phyloP scores from a whole-genome alignment of 805 yeast species.

The Candida dajiaensis region DNA sequence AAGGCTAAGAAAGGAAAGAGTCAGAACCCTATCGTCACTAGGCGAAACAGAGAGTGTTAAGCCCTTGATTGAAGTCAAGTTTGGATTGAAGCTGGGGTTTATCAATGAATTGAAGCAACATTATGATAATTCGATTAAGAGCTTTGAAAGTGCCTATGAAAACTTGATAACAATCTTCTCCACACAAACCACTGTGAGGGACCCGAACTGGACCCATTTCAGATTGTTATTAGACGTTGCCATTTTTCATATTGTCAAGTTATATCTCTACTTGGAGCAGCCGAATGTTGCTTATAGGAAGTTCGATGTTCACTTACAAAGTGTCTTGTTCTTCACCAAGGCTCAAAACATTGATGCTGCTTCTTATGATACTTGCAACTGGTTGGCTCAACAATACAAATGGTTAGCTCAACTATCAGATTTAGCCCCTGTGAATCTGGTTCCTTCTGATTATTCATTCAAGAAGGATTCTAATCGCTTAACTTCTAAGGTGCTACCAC shows the following conservation, averaged over 20 bases:
- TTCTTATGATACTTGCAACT: constrained; percentile 31
- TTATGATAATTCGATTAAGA: constrained; percentile 42
- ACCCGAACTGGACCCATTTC: constrained; percentile 36
- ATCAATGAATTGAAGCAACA: constrained; percentile 44
- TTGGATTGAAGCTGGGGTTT: constrained; percentile 44
- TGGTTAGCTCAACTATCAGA: constrained; percentile 58
- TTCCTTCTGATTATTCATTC: constrained; percentile 36
- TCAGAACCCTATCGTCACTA: constrained; percentile 15
- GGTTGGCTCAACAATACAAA: constrained; percentile 61
- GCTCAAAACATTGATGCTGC: constrained; percentile 21
- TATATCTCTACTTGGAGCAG: constrained; percentile 53
- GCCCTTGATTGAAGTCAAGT: constrained; percentile 31
- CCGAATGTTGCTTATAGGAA: constrained; percentile 55
- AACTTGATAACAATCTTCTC: constrained; percentile 36
- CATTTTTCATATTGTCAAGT: constrained; percentile 57
- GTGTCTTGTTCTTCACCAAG: constrained; percentile 37
- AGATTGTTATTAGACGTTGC: constrained; percentile 51
- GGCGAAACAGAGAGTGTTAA: constrained; percentile 4
- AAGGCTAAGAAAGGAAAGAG: constrained; percentile 33
- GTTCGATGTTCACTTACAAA: constrained; percentile 57
- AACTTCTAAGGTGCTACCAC: constrained; percentile 33
- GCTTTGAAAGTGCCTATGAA: constrained; percentile 50
- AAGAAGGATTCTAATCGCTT: constrained; percentile 17
- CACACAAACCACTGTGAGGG: constrained; percentile 21
- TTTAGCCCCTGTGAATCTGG: constrained; percentile 36